These are phyloP conservation scores for Verticillium nonalfalfae DNA, from an alignment of 2,329 filamentous ascomycete species.

Conservation along the genomic window DNA sequence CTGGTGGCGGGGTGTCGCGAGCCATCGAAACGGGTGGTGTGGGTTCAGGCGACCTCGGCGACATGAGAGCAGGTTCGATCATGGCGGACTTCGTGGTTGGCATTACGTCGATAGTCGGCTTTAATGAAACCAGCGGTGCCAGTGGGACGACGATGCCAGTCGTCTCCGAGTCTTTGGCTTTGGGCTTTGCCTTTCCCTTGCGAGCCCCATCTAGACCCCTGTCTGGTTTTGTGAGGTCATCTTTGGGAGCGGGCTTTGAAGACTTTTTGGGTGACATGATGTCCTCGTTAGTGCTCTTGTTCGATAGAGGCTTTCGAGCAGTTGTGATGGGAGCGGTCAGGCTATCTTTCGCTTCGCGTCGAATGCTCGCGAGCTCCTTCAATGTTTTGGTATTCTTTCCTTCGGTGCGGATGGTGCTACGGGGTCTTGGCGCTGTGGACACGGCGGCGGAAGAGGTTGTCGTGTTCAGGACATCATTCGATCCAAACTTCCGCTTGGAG, in stretches of 20 bases:
- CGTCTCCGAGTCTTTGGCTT: slow-evolving; percentile 18
- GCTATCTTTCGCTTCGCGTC: slow-evolving; percentile 31
- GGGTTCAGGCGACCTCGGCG: slow-evolving; percentile 43
- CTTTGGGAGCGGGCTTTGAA: slow-evolving; percentile 19
- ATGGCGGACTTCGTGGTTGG: slow-evolving; percentile 22
- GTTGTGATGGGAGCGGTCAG: slow-evolving; percentile 16
- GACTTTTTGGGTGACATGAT: slow-evolving; percentile 52
- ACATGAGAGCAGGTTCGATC: slow-evolving; percentile 33
- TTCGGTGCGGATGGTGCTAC: slow-evolving; percentile 9
- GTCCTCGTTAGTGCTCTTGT: slow-evolving; percentile 56
- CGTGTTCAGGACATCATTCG: slow-evolving; percentile 42
- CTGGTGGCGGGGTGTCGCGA: slow-evolving; percentile 53
- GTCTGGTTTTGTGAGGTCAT: slow-evolving; percentile 23
- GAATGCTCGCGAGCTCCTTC: slow-evolving; percentile 37
- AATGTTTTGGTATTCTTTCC: slow-evolving; percentile 33
- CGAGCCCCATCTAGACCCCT: slow-evolving; percentile 26
- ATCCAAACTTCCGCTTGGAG: slow-evolving; percentile 52
- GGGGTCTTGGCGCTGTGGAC: neutral
- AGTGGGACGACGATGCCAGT: slow-evolving; percentile 2
- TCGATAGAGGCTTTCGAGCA: slow-evolving; percentile 41
- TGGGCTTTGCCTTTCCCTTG: slow-evolving; percentile 17
- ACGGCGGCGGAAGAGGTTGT: neutral
- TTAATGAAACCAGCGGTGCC: slow-evolving; percentile 1
- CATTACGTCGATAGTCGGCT: slow-evolving; percentile 6
- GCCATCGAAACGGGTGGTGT: slow-evolving; percentile 24